Evolutionary conservation across 2,329 filamentous ascomycete genomes (phyloP).

Genomic region (Aureobasidium pullulans): DNA sequence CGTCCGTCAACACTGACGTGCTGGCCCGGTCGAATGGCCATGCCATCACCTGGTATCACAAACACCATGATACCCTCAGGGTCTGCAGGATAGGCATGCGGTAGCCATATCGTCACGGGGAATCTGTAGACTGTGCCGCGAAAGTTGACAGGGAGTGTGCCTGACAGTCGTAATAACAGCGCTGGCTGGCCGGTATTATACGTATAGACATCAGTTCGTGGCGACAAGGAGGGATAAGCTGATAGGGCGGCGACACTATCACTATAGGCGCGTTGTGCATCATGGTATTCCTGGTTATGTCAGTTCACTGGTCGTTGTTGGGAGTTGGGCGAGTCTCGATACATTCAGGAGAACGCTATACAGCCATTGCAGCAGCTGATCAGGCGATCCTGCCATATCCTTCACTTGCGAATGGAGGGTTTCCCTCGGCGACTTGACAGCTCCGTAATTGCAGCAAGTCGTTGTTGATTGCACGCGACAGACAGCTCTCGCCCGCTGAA

Average conservation of each 20-base stretch:
- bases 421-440: background rate
- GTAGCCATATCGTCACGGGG: constrained; percentile 87
- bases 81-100: constrained; percentile 79
- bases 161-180: constrained; percentile 75
- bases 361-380: constrained; percentile 89
- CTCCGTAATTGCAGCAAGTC: background rate
- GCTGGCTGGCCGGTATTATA: constrained; percentile 83
- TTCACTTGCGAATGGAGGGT: background rate
- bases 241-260: constrained; percentile 79
- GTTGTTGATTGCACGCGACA: background rate
- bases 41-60: constrained; percentile 78
- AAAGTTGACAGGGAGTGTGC: constrained; percentile 86
- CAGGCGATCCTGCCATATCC: constrained; percentile 61
- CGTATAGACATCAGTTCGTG: constrained; percentile 91
- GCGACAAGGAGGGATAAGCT: constrained; percentile 70
- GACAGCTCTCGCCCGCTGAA: background rate
- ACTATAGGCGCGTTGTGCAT: constrained; percentile 87
- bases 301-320: constrained; percentile 10
- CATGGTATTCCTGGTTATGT: constrained; percentile 71
- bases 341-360: constrained; percentile 63
- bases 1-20: constrained; percentile 90
- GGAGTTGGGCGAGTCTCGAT: background rate
- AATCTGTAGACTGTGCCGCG: constrained; percentile 85
- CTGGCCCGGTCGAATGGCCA: constrained; percentile 85
- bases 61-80: constrained; percentile 79